Percentiles rank a stretch among this genome's conserved stretches.
These are phyloP conservation scores for Metarhizium album DNA, from an alignment of 2,329 filamentous ascomycete genomes.

Conservation along the genomic window DNA sequence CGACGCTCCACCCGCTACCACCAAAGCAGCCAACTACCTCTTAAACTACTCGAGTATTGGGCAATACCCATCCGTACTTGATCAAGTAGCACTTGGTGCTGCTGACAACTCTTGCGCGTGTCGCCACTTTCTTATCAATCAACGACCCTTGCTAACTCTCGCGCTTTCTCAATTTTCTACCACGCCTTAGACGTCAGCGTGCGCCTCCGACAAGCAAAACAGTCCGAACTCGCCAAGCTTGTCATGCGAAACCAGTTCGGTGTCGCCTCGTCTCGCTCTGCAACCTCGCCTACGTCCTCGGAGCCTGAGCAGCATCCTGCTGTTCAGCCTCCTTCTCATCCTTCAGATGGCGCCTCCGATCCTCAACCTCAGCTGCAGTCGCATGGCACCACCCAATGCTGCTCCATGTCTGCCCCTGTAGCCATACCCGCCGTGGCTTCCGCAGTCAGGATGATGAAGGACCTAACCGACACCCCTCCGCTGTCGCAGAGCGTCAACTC, in stretches of 20 bases:
- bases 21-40: no score
- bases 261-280: slow-evolving; percentile 18
- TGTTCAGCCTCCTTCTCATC: slow-evolving; percentile 20
- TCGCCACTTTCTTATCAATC: not conserved
- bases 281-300: slow-evolving; percentile 18
- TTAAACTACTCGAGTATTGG: no score
- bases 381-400: slow-evolving; percentile 3
- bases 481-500: slow-evolving; percentile 46
- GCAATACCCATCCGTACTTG: no score
- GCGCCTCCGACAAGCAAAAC: slow-evolving; percentile 25
- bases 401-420: slow-evolving; percentile 12
- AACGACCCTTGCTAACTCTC: slow-evolving; percentile 6
- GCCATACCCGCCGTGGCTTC: slow-evolving; percentile 27
- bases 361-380: not conserved
- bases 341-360: slow-evolving; percentile 19
- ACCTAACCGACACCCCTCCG: slow-evolving; percentile 41
- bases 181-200: slow-evolving; percentile 18
- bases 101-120: not conserved
- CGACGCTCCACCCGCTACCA: no score
- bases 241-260: slow-evolving; percentile 33
- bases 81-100: not conserved
- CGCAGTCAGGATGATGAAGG: slow-evolving; percentile 31
- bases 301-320: slow-evolving; percentile 23
- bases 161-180: slow-evolving; percentile 6
- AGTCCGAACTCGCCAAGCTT: slow-evolving; percentile 32